A percentile compares a stretch with the other conserved stretches of the same genome.
Conservation (phyloP, 2,329 filamentous ascomycete genomes). For the Byssochlamys sp. region DNA sequence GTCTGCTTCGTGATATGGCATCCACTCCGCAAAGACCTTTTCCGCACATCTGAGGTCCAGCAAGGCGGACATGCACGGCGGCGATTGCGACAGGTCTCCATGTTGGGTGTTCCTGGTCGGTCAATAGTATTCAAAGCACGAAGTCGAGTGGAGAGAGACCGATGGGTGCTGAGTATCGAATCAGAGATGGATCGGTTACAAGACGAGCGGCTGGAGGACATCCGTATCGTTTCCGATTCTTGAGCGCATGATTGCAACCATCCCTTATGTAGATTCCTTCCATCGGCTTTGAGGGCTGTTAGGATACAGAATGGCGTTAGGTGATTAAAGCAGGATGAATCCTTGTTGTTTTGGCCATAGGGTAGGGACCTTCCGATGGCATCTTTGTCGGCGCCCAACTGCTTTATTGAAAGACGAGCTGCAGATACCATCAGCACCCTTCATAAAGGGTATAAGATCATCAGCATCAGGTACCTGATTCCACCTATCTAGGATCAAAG, state of each 20-base stretch:
- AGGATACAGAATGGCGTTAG: too few relatives aligned
- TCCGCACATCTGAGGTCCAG: constrained; percentile 36
- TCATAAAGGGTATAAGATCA: too few relatives aligned
- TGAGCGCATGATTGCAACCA: neutral
- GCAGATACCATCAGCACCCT: too few relatives aligned
- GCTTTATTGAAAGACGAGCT: too few relatives aligned
- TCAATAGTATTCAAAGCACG: constrained; percentile 58
- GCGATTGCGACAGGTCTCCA: constrained; percentile 49
- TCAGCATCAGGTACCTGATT: too few relatives aligned
- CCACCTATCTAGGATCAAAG: too few relatives aligned
- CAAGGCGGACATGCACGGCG: constrained; percentile 34
- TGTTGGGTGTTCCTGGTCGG: constrained; percentile 51
- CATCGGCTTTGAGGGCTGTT: neutral
- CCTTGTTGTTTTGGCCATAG: too few relatives aligned
- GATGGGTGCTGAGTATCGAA: constrained; percentile 57
- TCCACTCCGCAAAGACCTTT: constrained; percentile 48
- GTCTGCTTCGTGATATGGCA: constrained; percentile 61
- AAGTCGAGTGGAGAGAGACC: constrained; percentile 55
- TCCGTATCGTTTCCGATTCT: constrained; percentile 31
- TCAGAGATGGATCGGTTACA: constrained; percentile 56
- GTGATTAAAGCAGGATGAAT: too few relatives aligned
- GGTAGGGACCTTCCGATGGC: too few relatives aligned
- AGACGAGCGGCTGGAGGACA: constrained; percentile 38
- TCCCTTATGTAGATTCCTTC: neutral
- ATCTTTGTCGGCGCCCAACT: too few relatives aligned